Percentiles rank a stretch among this genome's conserved stretches.
These are phyloP conservation scores for Monosporascus sp. DNA, from an alignment of 2,329 filamentous ascomycete genomes.

Conservation along the genomic window DNA sequence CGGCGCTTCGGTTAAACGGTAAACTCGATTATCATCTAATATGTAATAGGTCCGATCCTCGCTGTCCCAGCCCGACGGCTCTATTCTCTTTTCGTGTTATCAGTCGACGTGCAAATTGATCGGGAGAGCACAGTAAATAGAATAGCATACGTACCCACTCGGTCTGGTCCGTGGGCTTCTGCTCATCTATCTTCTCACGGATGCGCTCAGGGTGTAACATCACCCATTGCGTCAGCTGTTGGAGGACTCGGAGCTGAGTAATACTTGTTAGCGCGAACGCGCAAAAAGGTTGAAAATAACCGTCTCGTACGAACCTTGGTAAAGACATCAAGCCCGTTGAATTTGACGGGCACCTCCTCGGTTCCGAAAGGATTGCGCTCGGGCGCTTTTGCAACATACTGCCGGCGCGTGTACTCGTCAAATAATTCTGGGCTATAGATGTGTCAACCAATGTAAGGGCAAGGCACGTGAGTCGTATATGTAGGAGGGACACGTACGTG, in stretches of 20 bases:
- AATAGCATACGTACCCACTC: slow-evolving; percentile 66
- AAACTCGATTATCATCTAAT: slow-evolving; percentile 89
- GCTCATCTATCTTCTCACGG: slow-evolving; percentile 78
- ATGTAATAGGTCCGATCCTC: slow-evolving; percentile 85
- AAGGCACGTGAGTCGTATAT: slow-evolving; percentile 1
- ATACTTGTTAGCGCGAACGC: slow-evolving; percentile 2
- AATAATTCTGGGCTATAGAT: slow-evolving; percentile 70
- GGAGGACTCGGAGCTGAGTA: slow-evolving; percentile 64
- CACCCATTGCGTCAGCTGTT: slow-evolving; percentile 85
- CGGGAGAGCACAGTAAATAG: slow-evolving; percentile 9
- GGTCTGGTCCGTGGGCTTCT: slow-evolving; percentile 73
- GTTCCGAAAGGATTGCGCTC: slow-evolving; percentile 78
- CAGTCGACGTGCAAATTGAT: slow-evolving; percentile 26
- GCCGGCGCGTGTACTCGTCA: slow-evolving; percentile 86
- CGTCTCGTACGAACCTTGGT: slow-evolving; percentile 55
- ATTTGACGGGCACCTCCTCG: slow-evolving; percentile 66
- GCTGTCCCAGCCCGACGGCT: slow-evolving; percentile 82
- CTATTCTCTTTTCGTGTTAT: slow-evolving; percentile 53
- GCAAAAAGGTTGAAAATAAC: slow-evolving; percentile 1
- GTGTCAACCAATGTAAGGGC: slow-evolving; percentile 18
- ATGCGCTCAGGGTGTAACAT: slow-evolving; percentile 84
- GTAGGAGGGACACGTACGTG: slow-evolving; percentile 55
- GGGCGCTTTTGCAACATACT: slow-evolving; percentile 79
- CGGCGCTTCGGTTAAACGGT: slow-evolving; percentile 75
- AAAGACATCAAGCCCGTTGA: slow-evolving; percentile 75